Evolutionary conservation across 495 filamentous ascomycete species (phyloP).

Genomic region (Jackrogersella minutella): DNA sequence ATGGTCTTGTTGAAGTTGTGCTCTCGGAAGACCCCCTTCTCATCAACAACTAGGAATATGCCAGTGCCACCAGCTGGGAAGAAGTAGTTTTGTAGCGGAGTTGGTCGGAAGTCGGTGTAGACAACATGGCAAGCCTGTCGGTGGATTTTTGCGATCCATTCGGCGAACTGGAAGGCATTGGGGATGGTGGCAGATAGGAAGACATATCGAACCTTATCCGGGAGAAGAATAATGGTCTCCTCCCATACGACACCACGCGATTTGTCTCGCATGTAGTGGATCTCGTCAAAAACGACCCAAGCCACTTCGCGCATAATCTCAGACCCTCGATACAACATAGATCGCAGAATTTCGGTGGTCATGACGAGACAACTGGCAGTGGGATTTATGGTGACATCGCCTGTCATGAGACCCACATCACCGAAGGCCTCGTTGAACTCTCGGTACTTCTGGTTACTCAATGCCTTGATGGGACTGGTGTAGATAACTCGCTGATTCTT

Average conservation of each 20-base stretch:
- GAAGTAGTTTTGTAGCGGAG: conserved; percentile 96
- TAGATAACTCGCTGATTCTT: conserved; percentile 98
- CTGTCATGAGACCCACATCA: conserved; percentile 97
- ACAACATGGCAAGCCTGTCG: conserved; percentile 97
- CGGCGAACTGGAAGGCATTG: conserved; percentile 98
- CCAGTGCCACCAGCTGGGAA: conserved; percentile 94
- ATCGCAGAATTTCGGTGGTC: conserved; percentile 99
- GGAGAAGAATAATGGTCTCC: conserved; percentile 95
- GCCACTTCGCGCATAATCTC: conserved; percentile 99
- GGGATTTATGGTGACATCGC: conserved; percentile 98
- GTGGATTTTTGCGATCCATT: conserved; percentile 98
- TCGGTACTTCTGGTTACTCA: conserved; percentile 98
- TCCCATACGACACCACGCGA: conserved; percentile 97
- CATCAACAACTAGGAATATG: conserved; percentile 93
- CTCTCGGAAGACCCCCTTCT: conserved; percentile 93
- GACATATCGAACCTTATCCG: conserved; percentile 97
- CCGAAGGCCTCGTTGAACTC: conserved; percentile 96
- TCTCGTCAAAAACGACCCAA: conserved; percentile 98
- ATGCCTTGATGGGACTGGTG: conserved; percentile 97
- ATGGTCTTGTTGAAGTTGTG: conserved; percentile 97
- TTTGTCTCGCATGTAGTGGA: conserved; percentile 97
- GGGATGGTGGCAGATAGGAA: conserved; percentile 99
- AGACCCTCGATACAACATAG: conserved; percentile 97
- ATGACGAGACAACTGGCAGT: conserved; percentile 98
- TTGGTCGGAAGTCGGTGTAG: conserved; percentile 97